These are phyloP conservation scores for Magnaporthiopsis poae DNA, from an alignment of 2,329 filamentous ascomycete genomes.

Conservation along the genomic window DNA sequence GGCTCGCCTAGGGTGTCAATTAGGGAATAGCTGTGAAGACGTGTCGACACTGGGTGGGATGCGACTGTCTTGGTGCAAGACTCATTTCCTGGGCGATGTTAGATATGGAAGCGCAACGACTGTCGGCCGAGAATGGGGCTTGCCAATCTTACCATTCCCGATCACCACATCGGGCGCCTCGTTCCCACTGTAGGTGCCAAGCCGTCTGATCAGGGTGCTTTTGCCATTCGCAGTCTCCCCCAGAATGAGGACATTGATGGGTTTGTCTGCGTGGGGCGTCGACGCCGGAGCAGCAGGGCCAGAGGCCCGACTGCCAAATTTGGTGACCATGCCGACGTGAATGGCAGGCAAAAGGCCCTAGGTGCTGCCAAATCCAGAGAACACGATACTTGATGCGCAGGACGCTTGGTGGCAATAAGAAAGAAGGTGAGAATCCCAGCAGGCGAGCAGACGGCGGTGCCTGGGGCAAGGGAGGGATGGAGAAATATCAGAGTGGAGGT, in stretches of 20 bases:
- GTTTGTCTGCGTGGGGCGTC: neutral
- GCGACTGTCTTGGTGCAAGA: slow-evolving; percentile 1
- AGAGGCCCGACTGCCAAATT: neutral
- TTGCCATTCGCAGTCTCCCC: neutral
- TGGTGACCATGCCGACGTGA: neutral
- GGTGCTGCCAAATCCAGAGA: too few species aligned
- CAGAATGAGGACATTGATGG: neutral
- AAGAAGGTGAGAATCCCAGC: too few species aligned
- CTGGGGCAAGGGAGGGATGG: too few species aligned
- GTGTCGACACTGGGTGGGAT: neutral
- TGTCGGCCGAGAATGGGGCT: too few species aligned
- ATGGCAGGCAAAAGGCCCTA: too few species aligned
- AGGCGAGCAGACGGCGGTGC: too few species aligned
- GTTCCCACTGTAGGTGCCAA: neutral
- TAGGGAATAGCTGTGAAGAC: neutral
- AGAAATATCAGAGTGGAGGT: too few species aligned
- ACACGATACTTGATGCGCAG: too few species aligned
- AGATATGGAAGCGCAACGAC: neutral
- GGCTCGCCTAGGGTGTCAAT: neutral
- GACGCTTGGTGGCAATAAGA: too few species aligned
- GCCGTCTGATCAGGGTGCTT: neutral
- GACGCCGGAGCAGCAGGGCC: neutral
- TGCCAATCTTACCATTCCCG: neutral
- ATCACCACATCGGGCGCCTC: neutral
- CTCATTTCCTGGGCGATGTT: neutral